Percentiles rank a stretch among this genome's conserved stretches.
These are phyloP conservation scores for Ganoderma sinense DNA, from an alignment of 1,284 basidiomycete genomes.

Conservation along the genomic window DNA sequence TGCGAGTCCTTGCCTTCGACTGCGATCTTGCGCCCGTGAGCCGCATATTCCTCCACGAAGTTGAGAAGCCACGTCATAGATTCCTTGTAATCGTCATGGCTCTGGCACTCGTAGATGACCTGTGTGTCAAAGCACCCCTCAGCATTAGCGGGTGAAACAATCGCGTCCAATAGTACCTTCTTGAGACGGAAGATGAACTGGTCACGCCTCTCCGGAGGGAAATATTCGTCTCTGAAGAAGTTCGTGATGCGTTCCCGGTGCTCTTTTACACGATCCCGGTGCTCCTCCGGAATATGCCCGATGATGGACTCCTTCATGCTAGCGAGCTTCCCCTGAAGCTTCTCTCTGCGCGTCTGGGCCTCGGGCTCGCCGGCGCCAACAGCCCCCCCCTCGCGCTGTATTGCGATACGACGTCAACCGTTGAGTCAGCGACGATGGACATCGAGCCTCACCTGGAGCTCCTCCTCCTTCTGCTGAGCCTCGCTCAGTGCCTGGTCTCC, in stretches of 20 bases:
- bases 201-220: conserved; percentile 87
- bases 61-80: conserved; percentile 81
- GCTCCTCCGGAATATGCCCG: conserved; percentile 66
- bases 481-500: conserved; percentile 39
- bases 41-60: conserved; percentile 77
- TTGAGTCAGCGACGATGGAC: too few relatives aligned
- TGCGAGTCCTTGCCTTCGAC: conserved; percentile 49
- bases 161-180: conserved; percentile 49
- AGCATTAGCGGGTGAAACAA: background rate
- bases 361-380: conserved; percentile 43
- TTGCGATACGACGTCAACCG: conserved; percentile 17
- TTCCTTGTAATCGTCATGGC: conserved; percentile 89
- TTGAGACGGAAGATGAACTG: conserved; percentile 85
- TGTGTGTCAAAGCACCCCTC: background rate
- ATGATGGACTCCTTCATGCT: conserved; percentile 52
- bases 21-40: conserved; percentile 61
- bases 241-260: conserved; percentile 63
- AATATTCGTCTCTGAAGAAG: conserved; percentile 82
- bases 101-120: conserved; percentile 92
- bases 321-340: conserved; percentile 55
- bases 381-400: conserved; percentile 36
- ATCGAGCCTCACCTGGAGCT: conserved; percentile 30
- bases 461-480: conserved; percentile 30
- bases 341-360: conserved; percentile 55
- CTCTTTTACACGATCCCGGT: conserved; percentile 62